phyloP scores from a whole-genome alignment of 2,329 filamentous ascomycete genomes.

The Fusarium nygamai region DNA sequence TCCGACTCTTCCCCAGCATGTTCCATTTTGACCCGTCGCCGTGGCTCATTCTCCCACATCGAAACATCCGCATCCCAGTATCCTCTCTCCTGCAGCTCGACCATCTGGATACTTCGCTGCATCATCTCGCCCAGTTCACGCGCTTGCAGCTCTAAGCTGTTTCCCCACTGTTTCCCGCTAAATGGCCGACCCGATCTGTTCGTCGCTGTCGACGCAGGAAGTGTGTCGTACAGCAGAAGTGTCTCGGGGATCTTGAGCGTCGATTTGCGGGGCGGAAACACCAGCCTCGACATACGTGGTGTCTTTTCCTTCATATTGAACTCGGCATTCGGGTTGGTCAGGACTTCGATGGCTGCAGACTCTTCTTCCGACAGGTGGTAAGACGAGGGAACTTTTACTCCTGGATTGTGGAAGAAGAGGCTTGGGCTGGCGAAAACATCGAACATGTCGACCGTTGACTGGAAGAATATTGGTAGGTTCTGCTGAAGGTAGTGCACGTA shows the following conservation, averaged over 20 bases:
- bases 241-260: conserved; percentile 60
- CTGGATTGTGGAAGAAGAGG: conserved; percentile 67
- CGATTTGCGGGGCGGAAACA: conserved; percentile 60
- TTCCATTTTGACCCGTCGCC: conserved; percentile 51
- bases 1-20: conserved; percentile 49
- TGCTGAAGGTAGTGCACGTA: conserved; percentile 51
- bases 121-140: conserved; percentile 59
- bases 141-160: conserved; percentile 60
- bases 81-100: conserved; percentile 56
- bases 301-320: conserved; percentile 30
- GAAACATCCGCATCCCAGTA: conserved; percentile 54
- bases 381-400: conserved; percentile 55
- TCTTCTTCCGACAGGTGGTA: conserved; percentile 53
- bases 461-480: conserved; percentile 57
- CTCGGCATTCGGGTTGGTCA: conserved; percentile 35
- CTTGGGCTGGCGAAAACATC: conserved; percentile 69
- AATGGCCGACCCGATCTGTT: conserved; percentile 25
- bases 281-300: conserved; percentile 54
- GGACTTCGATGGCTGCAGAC: conserved; percentile 36
- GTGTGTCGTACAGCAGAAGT: conserved; percentile 58
- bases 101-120: conserved; percentile 58
- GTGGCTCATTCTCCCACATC: conserved; percentile 47
- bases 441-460: conserved; percentile 60
- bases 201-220: conserved; percentile 29
- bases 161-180: conserved; percentile 42